Evolutionary conservation across 176 grass and related monocot genomes (phyloP).

Genomic region (Oryza glumipatula): DNA sequence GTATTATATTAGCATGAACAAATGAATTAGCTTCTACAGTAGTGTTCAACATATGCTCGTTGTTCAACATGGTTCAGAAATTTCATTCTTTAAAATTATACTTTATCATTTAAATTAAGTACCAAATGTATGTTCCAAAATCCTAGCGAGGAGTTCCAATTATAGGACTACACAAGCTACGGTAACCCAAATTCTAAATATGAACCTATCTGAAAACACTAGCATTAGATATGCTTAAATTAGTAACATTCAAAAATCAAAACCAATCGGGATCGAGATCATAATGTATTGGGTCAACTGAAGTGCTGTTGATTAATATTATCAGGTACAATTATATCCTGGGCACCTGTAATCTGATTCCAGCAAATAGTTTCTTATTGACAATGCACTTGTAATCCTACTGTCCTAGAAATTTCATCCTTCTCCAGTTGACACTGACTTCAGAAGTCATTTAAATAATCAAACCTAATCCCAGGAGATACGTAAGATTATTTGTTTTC

Average conservation of each 20-base stretch:
- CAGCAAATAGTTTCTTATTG: neutral
- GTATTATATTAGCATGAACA: neutral
- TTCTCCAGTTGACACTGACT: slow-evolving; percentile 6
- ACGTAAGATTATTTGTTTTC: neutral
- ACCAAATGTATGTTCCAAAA: neutral
- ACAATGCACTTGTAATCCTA: neutral
- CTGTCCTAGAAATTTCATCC: neutral
- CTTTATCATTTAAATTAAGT: neutral
- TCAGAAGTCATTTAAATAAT: neutral
- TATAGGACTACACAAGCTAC: neutral
- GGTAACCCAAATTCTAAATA: neutral
- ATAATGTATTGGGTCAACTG: slow-evolving; percentile 17
- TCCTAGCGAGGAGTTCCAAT: neutral
- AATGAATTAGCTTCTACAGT: neutral
- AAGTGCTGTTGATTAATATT: slow-evolving; percentile 6
- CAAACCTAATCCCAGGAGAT: neutral
- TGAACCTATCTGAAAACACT: slow-evolving; percentile 9
- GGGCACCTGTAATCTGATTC: neutral
- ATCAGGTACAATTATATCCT: neutral
- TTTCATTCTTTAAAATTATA: neutral
- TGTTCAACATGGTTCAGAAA: neutral
- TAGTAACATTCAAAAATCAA: neutral
- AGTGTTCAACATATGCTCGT: neutral
- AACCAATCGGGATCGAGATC: neutral
- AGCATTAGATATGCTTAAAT: neutral